Conservation (phyloP, 768 basidiomycete species). For the Pleurotus tuoliensis region DNA sequence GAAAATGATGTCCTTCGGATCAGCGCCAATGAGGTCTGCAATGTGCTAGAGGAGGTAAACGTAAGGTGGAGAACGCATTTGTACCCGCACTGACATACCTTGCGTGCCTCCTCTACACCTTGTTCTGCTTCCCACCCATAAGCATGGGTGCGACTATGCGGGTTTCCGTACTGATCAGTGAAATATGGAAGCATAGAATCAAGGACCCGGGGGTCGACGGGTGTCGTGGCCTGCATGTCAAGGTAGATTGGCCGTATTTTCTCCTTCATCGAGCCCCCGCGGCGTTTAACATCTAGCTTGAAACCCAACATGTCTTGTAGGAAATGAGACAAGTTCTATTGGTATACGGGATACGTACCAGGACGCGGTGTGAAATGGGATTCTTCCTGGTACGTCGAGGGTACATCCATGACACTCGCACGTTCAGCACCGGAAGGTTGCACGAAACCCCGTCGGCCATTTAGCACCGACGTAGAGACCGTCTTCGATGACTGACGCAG, state of each 20-base stretch:
- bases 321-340: constrained; percentile 1
- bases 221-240: constrained; percentile 99
- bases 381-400: constrained; percentile 68
- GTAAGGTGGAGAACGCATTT: constrained; percentile 1
- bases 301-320: constrained; percentile 85
- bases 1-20: constrained; percentile 93
- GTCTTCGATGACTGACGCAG: constrained; percentile 23
- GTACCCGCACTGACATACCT: constrained; percentile 40
- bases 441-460: constrained; percentile 57
- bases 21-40: constrained; percentile 90
- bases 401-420: constrained; percentile 79
- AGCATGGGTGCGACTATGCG: constrained; percentile 96
- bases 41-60: constrained; percentile 53
- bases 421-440: constrained; percentile 81
- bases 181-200: constrained; percentile 96
- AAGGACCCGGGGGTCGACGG: constrained; percentile 93
- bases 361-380: constrained; percentile 65
- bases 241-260: constrained; percentile 91
- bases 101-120: constrained; percentile 88
- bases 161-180: constrained; percentile 96
- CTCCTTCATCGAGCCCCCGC: constrained; percentile 51
- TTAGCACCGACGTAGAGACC: constrained; percentile 18
- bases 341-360: constrained; percentile 37
- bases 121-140: constrained; percentile 99
- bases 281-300: constrained; percentile 63